phyloP scores from a whole-genome alignment of 352 stramenopile species.

The Phytophthora brassicae region DNA sequence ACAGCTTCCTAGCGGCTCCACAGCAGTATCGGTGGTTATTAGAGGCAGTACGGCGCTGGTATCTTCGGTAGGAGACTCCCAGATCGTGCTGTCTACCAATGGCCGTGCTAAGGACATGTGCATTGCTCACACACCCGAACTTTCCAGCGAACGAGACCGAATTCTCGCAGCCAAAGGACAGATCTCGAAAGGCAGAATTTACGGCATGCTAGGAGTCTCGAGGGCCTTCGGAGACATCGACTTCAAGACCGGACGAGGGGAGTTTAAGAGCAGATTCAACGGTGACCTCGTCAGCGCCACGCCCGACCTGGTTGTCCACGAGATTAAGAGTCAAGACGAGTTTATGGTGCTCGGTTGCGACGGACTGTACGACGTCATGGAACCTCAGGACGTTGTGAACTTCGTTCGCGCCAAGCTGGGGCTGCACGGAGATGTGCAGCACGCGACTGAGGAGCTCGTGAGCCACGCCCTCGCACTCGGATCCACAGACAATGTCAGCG shows the following conservation, averaged over 20 bases:
- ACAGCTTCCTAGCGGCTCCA: conserved; percentile 76
- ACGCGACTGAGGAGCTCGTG: conserved; percentile 81
- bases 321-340: conserved; percentile 61
- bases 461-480: conserved; percentile 79
- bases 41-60: conserved; percentile 54
- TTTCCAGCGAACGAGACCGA: conserved; percentile 69
- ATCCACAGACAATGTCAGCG: conserved; percentile 84
- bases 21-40: conserved; percentile 63
- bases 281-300: conserved; percentile 76
- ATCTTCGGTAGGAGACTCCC: conserved; percentile 79
- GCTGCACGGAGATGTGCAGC: conserved; percentile 71
- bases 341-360: conserved; percentile 86
- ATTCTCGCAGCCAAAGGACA: conserved; percentile 84
- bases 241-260: conserved; percentile 82
- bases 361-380: conserved; percentile 86
- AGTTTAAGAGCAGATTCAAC: conserved; percentile 83
- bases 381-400: conserved; percentile 77
- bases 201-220: conserved; percentile 81
- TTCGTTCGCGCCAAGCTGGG: conserved; percentile 76
- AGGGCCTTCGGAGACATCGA: conserved; percentile 85
- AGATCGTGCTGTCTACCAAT: conserved; percentile 69
- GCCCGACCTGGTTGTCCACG: conserved; percentile 64
- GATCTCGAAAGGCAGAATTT: conserved; percentile 84
- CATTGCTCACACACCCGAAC: conserved; percentile 66
- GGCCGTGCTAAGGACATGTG: conserved; percentile 62